These are phyloP conservation scores for Brassica hybrid DNA, from an alignment of 441 rosid genomes.

Conservation along the genomic window DNA sequence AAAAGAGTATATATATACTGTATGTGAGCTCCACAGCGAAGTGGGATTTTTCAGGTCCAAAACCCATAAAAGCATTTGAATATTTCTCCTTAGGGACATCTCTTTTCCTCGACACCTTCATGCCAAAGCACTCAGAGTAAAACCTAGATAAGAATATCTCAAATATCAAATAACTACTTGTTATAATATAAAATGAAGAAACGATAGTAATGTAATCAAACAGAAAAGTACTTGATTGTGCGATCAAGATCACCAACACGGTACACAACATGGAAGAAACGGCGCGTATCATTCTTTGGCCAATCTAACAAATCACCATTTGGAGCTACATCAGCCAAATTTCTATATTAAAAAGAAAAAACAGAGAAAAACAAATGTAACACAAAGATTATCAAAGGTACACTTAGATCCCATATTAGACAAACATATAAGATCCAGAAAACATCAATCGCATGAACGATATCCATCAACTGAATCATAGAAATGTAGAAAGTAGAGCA, in stretches of 20 bases:
- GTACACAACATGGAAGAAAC: constrained; percentile 87
- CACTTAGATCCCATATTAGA: constrained; percentile 4
- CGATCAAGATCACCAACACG: constrained; percentile 95
- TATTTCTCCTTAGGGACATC: constrained; percentile 94
- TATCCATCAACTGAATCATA: neutral
- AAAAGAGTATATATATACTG: constrained; percentile 50
- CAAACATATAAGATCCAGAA: neutral
- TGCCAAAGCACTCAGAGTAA: constrained; percentile 94
- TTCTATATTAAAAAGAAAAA: neutral
- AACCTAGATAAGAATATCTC: constrained; percentile 53
- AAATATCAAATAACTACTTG: neutral
- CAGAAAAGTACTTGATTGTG: constrained; percentile 62
- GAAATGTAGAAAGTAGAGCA: neutral
- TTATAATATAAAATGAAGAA: neutral
- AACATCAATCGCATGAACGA: neutral
- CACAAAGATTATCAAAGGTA: neutral
- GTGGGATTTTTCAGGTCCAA: constrained; percentile 78
- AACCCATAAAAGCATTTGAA: constrained; percentile 93
- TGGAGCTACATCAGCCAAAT: constrained; percentile 59
- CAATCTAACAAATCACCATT: constrained; percentile 74
- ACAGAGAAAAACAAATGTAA: neutral
- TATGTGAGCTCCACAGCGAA: constrained; percentile 89
- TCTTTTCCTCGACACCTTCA: constrained; percentile 90
- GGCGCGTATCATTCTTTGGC: constrained; percentile 90
- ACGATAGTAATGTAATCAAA: neutral